These are phyloP conservation scores for Phylloporus sp. DNA, from an alignment of 768 basidiomycete species.

Conservation along the genomic window DNA sequence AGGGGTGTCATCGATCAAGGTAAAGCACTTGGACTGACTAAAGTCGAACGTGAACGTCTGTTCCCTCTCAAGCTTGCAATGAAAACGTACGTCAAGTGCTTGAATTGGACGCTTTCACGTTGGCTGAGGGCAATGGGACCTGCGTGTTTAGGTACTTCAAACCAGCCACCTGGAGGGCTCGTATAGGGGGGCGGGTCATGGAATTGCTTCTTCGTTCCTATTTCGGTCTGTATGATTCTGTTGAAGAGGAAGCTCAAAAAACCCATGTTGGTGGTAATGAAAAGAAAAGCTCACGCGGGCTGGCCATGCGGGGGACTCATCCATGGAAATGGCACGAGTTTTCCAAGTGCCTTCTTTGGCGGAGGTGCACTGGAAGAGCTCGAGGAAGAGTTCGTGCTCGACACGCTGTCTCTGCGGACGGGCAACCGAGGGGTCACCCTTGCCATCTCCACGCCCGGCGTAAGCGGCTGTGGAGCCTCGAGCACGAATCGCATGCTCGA, in stretches of 20 bases:
- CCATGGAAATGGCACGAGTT: conserved; percentile 6
- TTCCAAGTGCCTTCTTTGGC: not conserved
- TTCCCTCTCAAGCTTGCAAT: not conserved
- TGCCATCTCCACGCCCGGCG: not conserved
- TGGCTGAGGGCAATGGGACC: conserved; percentile 3
- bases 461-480: not conserved
- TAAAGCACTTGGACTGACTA: conserved; percentile 20
- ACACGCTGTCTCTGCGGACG: not conserved
- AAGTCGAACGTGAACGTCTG: not conserved
- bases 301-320: not conserved
- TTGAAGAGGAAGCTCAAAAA: not conserved
- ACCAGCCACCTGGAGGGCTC: conserved; percentile 9
- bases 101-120: conserved; percentile 16
- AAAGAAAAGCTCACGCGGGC: conserved; percentile 8
- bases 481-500: conserved; percentile 17
- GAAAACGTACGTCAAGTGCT: conserved; percentile 15
- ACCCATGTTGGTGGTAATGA: not conserved
- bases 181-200: conserved; percentile 13
- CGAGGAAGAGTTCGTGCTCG: not conserved
- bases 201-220: not conserved
- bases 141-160: conserved; percentile 10
- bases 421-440: not conserved
- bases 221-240: not conserved
- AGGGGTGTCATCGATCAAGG: conserved; percentile 20
- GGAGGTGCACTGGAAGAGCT: not conserved